Percentiles rank a stretch among this genome's conserved stretches.
phyloP scores from a whole-genome alignment of 345 rosid genomes.

The Brassica rapa region DNA sequence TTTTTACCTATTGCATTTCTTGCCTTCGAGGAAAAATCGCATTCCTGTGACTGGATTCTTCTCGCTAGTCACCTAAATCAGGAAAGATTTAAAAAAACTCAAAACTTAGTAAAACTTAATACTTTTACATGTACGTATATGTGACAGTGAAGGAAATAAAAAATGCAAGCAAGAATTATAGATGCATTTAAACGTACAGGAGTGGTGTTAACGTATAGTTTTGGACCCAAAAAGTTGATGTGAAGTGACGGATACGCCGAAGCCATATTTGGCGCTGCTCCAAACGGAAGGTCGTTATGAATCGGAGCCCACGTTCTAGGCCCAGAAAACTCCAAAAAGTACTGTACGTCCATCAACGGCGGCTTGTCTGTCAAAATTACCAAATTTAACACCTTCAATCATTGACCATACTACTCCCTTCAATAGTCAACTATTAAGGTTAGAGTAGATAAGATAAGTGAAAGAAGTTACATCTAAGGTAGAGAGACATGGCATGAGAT shows the following conservation, averaged over 20 bases:
- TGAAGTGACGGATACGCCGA: constrained; percentile 62
- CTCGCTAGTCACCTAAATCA: constrained; percentile 60
- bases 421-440: background rate
- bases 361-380: constrained; percentile 70
- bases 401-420: background rate
- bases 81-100: too few relatives aligned
- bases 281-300: constrained; percentile 85
- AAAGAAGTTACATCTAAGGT: constrained; percentile 66
- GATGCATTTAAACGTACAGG: too few relatives aligned
- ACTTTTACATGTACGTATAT: too few relatives aligned
- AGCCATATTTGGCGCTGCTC: constrained; percentile 67
- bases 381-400: background rate
- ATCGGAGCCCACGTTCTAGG: constrained; percentile 90
- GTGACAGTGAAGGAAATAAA: too few relatives aligned
- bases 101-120: too few relatives aligned
- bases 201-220: constrained; percentile 73
- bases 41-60: constrained; percentile 75
- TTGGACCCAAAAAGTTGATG: constrained; percentile 78
- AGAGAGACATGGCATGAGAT: constrained; percentile 94
- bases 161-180: too few relatives aligned
- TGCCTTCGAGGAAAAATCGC: constrained; percentile 88
- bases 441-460: constrained; percentile 9
- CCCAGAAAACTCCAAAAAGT: constrained; percentile 75
- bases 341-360: constrained; percentile 63
- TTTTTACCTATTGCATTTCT: constrained; percentile 78